These are phyloP conservation scores for Hippophae rhamnoides DNA, from an alignment of 306 rosid genomes.

Conservation along the genomic window DNA sequence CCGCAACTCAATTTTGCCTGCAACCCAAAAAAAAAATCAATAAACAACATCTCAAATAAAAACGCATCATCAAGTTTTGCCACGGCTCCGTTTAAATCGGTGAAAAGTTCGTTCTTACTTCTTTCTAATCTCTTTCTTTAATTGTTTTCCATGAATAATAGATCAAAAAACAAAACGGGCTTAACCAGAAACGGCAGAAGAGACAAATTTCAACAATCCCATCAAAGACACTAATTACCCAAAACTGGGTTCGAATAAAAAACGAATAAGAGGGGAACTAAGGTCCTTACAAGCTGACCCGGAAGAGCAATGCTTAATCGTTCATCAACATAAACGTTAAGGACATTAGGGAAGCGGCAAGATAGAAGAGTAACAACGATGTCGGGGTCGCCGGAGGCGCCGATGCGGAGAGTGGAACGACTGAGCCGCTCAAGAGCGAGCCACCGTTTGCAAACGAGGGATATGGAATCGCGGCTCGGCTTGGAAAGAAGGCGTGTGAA, in stretches of 20 bases:
- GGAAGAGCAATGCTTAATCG: conserved; percentile 58
- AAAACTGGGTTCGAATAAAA: not conserved
- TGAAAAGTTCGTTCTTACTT: not conserved
- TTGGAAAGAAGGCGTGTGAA: conserved; percentile 53
- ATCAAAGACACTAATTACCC: conserved; percentile 1
- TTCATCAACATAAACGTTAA: conserved; percentile 60
- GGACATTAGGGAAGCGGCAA: conserved; percentile 56
- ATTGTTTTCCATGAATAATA: not conserved
- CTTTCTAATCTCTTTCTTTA: not conserved
- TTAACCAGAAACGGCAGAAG: not conserved
- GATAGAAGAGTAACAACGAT: conserved; percentile 46
- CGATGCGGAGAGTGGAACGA: conserved; percentile 62
- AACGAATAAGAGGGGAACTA: not conserved
- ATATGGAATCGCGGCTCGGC: conserved; percentile 63
- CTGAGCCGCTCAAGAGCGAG: conserved; percentile 69
- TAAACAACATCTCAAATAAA: not conserved
- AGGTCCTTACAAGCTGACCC: conserved; percentile 30
- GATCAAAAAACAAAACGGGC: not conserved
- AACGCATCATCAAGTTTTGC: not conserved
- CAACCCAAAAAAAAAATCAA: not conserved
- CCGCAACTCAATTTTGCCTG: conserved; percentile 46
- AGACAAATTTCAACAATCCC: not conserved
- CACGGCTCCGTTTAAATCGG: not conserved
- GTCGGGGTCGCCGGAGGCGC: conserved; percentile 73
- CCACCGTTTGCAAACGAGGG: conserved; percentile 91